Base-by-base conservation (phyloP, 495 filamentous ascomycete species). In the Haplographium delicatum region DNA sequence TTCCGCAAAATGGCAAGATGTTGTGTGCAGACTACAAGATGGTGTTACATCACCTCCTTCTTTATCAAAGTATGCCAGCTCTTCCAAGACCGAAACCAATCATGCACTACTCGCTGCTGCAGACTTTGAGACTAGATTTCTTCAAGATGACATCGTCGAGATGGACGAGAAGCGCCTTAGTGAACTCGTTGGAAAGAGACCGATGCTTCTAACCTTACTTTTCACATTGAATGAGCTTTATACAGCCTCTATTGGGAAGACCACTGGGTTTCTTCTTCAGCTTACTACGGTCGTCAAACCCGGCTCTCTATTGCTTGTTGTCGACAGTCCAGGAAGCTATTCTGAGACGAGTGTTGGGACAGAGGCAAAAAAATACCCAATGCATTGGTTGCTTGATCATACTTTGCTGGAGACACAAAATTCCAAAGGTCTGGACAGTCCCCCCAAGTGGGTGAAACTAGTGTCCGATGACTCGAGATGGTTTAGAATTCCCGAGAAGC, bases 221-320 rank as follows among this genome's bases (percentile, higher is more conserved):
- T 97, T 96, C 74, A 95, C 91, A 0, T 78, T 96, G n/a, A 97
- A 96, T 65, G 93, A 98, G 67, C 83, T 98, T 3, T 96, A 95
- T 71, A 73, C 75, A 0, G 75, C 82, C 8, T 90, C 88, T 2
- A 72, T 89, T 46, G 69, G 79, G 4, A 77, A 79, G 38, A 85
- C 91, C 0, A 95, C 91, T 1, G 67, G 66, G 0, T 81, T 97
- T 53, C 72, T 98, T 0, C 73, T 89, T 1, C 65, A 70, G 1
- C 65, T 94, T 3, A 85, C 81, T 10, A 64, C 75, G 5, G 45
- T 70, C 1, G 54, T 85, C 2, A 67, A 73, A 7, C 40, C 65
- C 0, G 84, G 83, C 0, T 76, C 87, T 1, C 58, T 93, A 9
- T 69, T 98, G 0, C 74, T 97, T 0, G 88, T 98, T 3, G 81